Evolutionary conservation across 352 stramenopile genomes (phyloP).

Genomic region (Pythium plurisporium): DNA sequence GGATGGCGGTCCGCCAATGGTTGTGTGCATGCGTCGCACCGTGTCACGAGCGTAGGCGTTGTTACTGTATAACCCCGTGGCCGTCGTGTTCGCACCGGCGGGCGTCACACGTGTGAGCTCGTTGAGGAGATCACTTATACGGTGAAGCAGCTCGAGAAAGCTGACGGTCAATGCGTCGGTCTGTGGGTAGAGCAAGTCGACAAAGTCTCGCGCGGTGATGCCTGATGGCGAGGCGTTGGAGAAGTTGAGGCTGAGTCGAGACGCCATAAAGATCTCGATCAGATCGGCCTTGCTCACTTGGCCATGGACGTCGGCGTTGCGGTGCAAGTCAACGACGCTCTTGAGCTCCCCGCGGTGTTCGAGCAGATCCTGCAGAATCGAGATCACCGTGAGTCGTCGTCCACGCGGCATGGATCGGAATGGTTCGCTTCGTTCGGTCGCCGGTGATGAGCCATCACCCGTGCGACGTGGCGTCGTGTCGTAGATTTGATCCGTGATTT

Average conservation of each 20-base stretch:
- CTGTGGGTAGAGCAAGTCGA: conserved; percentile 52
- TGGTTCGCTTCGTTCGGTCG: background rate
- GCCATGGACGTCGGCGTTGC: conserved; percentile 46
- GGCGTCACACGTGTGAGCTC: conserved; percentile 33
- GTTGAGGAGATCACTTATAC: conserved; percentile 48
- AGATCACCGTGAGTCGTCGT: conserved; percentile 34
- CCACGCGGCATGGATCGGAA: conserved; percentile 2
- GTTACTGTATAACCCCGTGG: conserved; percentile 22
- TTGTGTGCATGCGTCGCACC: conserved; percentile 35
- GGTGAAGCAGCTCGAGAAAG: conserved; percentile 63
- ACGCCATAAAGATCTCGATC: conserved; percentile 60
- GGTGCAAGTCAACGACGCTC: conserved; percentile 62
- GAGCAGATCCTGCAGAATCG: conserved; percentile 63
- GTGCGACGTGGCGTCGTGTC: background rate
- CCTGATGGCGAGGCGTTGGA: conserved; percentile 22
- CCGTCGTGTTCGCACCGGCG: background rate
- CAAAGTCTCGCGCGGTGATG: conserved; percentile 49
- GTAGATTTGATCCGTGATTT: conserved; percentile 42
- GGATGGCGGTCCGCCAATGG: background rate
- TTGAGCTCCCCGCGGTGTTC: conserved; percentile 70
- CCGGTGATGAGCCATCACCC: background rate
- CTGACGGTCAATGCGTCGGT: conserved; percentile 24
- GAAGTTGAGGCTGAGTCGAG: conserved; percentile 57
- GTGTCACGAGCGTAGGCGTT: conserved; percentile 32
- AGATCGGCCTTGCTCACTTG: conserved; percentile 58